Conservation (phyloP, 768 basidiomycete species). For the Mycena floridula region DNA sequence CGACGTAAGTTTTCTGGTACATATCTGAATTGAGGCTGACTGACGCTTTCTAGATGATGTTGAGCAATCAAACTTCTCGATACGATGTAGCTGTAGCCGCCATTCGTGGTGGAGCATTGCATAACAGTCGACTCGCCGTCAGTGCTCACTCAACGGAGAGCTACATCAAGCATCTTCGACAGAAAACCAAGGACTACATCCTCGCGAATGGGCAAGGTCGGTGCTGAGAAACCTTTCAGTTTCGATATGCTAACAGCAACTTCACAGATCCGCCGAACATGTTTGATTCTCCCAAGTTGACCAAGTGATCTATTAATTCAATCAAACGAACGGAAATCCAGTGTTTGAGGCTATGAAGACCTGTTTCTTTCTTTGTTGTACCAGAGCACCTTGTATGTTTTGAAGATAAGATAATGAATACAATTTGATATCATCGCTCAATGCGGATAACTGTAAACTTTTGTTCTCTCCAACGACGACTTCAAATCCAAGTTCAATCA, state of each 20-base stretch:
- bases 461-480: too few species aligned
- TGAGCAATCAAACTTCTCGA: slow-evolving; percentile 62
- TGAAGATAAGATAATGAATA: too few species aligned
- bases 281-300: slow-evolving; percentile 43
- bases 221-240: slow-evolving; percentile 4
- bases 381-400: too few species aligned
- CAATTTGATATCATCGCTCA: too few species aligned
- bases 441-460: too few species aligned
- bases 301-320: too few species aligned
- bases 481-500: too few species aligned
- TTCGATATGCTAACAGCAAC: too few species aligned
- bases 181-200: slow-evolving; percentile 60
- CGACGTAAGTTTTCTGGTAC: slow-evolving; percentile 37
- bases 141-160: slow-evolving; percentile 53
- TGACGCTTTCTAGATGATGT: slow-evolving; percentile 61
- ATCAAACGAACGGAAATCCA: too few species aligned
- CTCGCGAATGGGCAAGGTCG: slow-evolving; percentile 51
- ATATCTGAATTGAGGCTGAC: slow-evolving; percentile 3
- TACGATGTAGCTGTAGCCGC: slow-evolving; percentile 61
- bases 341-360: too few species aligned
- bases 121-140: slow-evolving; percentile 49
- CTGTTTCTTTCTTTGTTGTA: too few species aligned
- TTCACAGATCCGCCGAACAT: slow-evolving; percentile 37
- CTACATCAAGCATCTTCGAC: slow-evolving; percentile 51
- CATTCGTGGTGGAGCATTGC: slow-evolving; percentile 44